Percentiles rank a stretch among this genome's conserved stretches.
Conservation (phyloP, 2,329 filamentous ascomycete species). For the Clonostachys sp. region DNA sequence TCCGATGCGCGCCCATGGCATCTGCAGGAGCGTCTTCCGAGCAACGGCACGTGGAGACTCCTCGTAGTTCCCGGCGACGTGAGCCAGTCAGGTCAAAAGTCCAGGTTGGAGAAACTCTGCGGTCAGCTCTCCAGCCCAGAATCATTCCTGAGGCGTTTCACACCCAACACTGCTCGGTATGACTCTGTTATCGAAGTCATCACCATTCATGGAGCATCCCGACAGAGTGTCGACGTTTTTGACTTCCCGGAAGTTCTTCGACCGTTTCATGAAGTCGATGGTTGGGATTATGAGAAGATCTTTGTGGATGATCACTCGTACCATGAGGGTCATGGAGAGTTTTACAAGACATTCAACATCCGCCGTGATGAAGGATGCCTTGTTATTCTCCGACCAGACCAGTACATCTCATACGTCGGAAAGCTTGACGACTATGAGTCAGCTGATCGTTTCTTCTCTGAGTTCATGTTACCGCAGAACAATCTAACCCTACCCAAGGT, state of each 20-base stretch:
- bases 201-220: constrained; percentile 51
- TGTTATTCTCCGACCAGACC: constrained; percentile 14
- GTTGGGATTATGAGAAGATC: constrained; percentile 53
- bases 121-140: constrained; percentile 22
- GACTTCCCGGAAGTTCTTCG: constrained; percentile 45
- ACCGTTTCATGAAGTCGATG: constrained; percentile 36
- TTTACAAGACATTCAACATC: constrained; percentile 34
- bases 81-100: constrained; percentile 29
- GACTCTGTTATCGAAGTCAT: constrained; percentile 50
- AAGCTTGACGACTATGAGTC: constrained; percentile 1
- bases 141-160: constrained; percentile 4
- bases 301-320: constrained; percentile 50
- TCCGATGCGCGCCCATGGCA: constrained; percentile 50
- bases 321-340: constrained; percentile 38
- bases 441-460: constrained; percentile 1
- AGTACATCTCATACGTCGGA: constrained; percentile 4
- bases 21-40: constrained; percentile 49
- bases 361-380: constrained; percentile 22
- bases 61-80: constrained; percentile 61
- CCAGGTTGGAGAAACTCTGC: constrained; percentile 41
- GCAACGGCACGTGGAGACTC: constrained; percentile 54
- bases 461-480: not conserved
- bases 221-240: constrained; percentile 42
- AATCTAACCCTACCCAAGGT: not conserved
- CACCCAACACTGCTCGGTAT: not conserved